A percentile compares a stretch with the other conserved stretches of the same genome.
These are phyloP conservation scores for Schwanniomyces sp. DNA, from an alignment of 805 yeast species.

Conservation along the genomic window DNA sequence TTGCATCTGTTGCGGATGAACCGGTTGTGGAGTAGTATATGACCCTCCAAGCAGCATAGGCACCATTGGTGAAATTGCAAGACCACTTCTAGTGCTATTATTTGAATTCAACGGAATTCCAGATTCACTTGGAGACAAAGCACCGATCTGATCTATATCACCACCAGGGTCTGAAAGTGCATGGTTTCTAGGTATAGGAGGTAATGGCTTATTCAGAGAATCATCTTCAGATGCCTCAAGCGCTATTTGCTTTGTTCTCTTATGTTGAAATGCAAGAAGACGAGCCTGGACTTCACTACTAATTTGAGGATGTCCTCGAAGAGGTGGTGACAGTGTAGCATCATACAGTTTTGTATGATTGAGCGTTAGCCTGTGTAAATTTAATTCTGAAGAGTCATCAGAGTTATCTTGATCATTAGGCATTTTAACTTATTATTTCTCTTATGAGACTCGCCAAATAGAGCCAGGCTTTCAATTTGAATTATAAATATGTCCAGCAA, in stretches of 20 bases:
- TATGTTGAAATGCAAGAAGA: constrained; percentile 82
- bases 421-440: background rate
- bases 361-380: background rate
- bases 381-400: background rate
- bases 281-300: constrained; percentile 85
- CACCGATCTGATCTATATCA: background rate
- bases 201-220: constrained; percentile 19
- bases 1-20: background rate
- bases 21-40: background rate
- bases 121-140: background rate
- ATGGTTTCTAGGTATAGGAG: constrained; percentile 22
- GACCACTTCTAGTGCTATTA: background rate
- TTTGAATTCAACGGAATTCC: background rate
- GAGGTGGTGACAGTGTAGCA: constrained; percentile 11
- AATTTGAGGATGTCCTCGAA: constrained; percentile 24
- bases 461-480: background rate
- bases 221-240: background rate
- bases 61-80: background rate
- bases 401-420: background rate
- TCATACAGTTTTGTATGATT: background rate
- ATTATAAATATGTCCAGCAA: background rate
- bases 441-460: background rate
- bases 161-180: background rate
- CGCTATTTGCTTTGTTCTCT: constrained; percentile 43
- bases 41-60: background rate